phyloP scores from a whole-genome alignment of 176 grass and related monocot genomes.

The Oryza brachyantha region DNA sequence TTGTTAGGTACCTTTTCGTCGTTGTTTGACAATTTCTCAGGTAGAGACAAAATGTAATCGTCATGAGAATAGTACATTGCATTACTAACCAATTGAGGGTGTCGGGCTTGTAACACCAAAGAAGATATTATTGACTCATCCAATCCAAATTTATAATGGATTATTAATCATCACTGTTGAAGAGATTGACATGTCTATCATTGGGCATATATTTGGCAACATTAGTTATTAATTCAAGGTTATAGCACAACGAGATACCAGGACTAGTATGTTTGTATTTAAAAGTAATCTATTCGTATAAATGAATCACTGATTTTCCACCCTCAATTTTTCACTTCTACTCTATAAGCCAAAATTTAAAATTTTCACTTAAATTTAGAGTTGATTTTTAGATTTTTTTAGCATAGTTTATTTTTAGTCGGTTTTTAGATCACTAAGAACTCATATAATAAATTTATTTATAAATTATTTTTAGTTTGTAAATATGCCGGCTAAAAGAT shows the following conservation, averaged over 20 bases:
- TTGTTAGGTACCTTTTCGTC: background rate
- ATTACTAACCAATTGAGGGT: background rate
- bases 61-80: background rate
- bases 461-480: too few species aligned
- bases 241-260: background rate
- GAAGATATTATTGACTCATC: conserved; percentile 14
- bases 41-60: conserved; percentile 25
- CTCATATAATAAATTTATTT: too few species aligned
- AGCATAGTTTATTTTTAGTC: too few species aligned
- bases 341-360: too few species aligned
- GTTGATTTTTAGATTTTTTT: too few species aligned
- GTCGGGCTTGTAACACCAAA: conserved; percentile 8
- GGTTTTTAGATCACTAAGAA: too few species aligned
- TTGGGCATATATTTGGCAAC: background rate
- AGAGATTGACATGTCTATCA: conserved; percentile 1
- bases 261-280: too few species aligned
- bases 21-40: background rate
- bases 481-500: too few species aligned
- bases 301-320: background rate
- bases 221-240: background rate
- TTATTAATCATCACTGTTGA: background rate
- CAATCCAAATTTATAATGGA: conserved; percentile 2
- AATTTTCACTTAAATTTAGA: too few species aligned
- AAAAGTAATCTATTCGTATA: too few species aligned
- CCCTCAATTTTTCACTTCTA: too few species aligned